Base-by-base conservation (phyloP, 2,329 filamentous ascomycete genomes). In the Rosellinia necatrix region DNA sequence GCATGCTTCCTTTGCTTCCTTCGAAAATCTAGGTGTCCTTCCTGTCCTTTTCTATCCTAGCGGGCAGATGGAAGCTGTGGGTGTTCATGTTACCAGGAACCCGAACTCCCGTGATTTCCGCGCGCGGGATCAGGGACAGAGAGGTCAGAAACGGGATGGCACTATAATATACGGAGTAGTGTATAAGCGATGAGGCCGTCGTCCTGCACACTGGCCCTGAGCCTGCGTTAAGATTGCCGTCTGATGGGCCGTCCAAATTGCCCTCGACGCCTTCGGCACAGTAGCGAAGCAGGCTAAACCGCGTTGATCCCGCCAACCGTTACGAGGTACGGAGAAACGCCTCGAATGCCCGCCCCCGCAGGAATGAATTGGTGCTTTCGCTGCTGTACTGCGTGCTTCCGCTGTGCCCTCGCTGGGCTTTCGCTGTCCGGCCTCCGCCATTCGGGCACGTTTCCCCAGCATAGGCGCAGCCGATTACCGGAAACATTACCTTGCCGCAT, bases 401-500 rank as follows among this genome's bases (percentile, higher is more conserved):
- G n/a, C n/a, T n/a, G n/a, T n/a, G n/a, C n/a, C n/a, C n/a, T n/a
- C n/a, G n/a, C n/a, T 19, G 32, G 47, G 54, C 22, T 32, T 46
- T 60, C 58, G 58, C 58, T 60, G 41, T 60, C 58, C 58, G 58
- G 54, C 32, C 19, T 58, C n/a, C 30, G 34, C 53, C 57, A 59
- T 52, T 56, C 56, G 48, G 52, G 52, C 42, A 56, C 15, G 35
- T 52, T 43, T 46, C 51, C 52, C 38, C 13, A 6, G 15, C 52
- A 21, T n/a, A 50, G 29, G 25, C 53, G 49, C 48, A 46, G 53
- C 44, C 53, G 57, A 56, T 59, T 56, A 59, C 53, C 57, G 53
- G 53, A 41, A 53, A 56, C 46, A 49, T 46, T 53, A 50, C 42
- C n/a, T 22, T 19, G 43, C 40, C 43, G 10, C 32, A 29, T 41